Evolutionary conservation across 352 stramenopile genomes (phyloP), one percentile per base, ranked within the genome.

Genomic region (Globisporangium spinosum): DNA sequence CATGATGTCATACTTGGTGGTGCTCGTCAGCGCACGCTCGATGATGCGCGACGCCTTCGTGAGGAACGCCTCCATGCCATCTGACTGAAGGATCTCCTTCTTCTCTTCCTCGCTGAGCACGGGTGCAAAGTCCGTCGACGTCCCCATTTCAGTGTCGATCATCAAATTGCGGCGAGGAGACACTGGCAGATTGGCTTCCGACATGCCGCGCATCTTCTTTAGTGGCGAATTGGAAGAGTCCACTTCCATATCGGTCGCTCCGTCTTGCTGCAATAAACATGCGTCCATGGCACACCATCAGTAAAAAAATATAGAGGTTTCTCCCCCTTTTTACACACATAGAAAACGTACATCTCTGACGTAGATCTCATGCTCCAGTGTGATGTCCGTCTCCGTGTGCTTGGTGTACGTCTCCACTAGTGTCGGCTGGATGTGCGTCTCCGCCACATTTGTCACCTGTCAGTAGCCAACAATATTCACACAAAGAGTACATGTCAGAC

Each of bases 371-470:
- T 94, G 74, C 76, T 92, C 85, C 20, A 94, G 69, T 35, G 85
- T 92, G 32, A 94, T 91, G 60, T 94, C 84, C 47, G 86, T 94
- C 78, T 94, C 77, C 2, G 84, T 91, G 70, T 90, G 77, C 69
- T 94, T 94, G n/a, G 78, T 90, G 72, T 94, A 94, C 64, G 80
- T 93, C 72, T 94, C 86, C 59, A 92, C 83, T 8, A 93, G 70
- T 45, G 82, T 90, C 58, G 84, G 84, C 62, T 92, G 84, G 69
- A 94, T 92, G 69, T 92, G 82, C 70, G 90, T 80, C 72, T 94
- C 86, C 7, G 86, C 84, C 58, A 94, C 83, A 40, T 79, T 91
- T 20, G 62, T 70, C 34, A 93, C 69, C 80, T 89, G 1, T 29
- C 51, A n/a, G 49, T 7, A 56, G 35, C 13, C 55, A 35, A 35